Base-by-base conservation (phyloP, 2,329 filamentous ascomycete species). In the Colletotrichum chlorophyti region DNA sequence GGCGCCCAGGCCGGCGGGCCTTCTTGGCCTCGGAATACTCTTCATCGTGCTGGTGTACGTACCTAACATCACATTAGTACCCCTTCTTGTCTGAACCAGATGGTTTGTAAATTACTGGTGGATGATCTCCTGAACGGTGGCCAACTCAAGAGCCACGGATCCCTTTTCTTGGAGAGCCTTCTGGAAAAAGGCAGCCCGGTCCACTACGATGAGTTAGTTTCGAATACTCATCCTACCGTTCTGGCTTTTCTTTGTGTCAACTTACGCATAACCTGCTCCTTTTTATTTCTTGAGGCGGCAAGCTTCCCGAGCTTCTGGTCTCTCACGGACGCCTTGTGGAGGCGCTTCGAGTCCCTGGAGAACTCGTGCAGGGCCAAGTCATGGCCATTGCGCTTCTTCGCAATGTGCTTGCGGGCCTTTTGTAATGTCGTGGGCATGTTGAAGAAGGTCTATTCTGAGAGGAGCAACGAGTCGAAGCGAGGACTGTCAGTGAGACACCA, bases 331-430 rank as follows among this genome's bases (percentile, higher is more conserved):
- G 95, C 95, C 67, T 88, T 85, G 71, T 92, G 89, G 63, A 98
- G 79, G 48, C 91, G 85, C 69, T 89, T 85, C 4, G 93, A 91
- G 78, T 98, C 91, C 65, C 95, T 84, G 60, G 93, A 97, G 72
- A 92, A 92, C 74, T 93, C 90, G 70, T 98, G 94, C 19, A 98
- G 82, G 11, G 89, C 83, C 26, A 88, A 87, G 42, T 91, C 83
- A 34, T 87, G 86, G 17, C 87, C 86, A 64, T 87, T 86, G 65
- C 90, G 87, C 83, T 97, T 97, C 79, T 96, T 97, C 29, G 87
- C 80, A 64, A 98, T 94, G 64, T 92, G 87, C 78, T 98, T 98
- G 63, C 90, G 86, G 17, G 95, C 90, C 72, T 97, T 98, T 63
- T 86, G 79, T 6, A 97, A 77, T 40, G 88, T 85, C 70, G 87